phyloP scores from a whole-genome alignment of 2,329 filamentous ascomycete genomes.

The Aureobasidium sp. region DNA sequence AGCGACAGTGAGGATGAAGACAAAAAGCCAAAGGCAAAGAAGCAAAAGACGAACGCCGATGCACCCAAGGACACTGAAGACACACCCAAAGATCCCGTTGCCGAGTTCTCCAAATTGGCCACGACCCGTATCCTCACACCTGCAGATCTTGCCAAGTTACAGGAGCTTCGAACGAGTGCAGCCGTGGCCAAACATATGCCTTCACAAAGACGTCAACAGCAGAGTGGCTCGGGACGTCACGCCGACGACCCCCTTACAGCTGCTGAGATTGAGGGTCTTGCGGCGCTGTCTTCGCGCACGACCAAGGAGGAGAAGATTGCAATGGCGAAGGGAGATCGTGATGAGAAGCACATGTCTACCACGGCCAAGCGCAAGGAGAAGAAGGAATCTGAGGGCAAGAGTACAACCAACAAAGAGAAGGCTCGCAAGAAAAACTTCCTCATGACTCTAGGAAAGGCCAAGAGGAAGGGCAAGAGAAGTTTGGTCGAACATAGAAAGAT shows the following conservation, averaged over 20 bases:
- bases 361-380: constrained; percentile 77
- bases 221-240: constrained; percentile 48
- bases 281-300: constrained; percentile 66
- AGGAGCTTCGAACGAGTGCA: constrained; percentile 72
- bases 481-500: constrained; percentile 77
- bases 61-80: constrained; percentile 24
- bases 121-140: constrained; percentile 91
- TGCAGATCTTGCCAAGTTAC: constrained; percentile 89
- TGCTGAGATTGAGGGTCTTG: constrained; percentile 82
- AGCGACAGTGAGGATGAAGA: constrained; percentile 65
- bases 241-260: constrained; percentile 84
- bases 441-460: constrained; percentile 96
- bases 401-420: constrained; percentile 96
- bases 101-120: constrained; percentile 60
- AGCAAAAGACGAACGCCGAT: constrained; percentile 47
- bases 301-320: constrained; percentile 88
- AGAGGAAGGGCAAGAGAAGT: constrained; percentile 91
- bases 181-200: constrained; percentile 57
- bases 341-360: constrained; percentile 65
- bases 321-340: constrained; percentile 74
- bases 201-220: constrained; percentile 34
- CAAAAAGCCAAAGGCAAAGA: constrained; percentile 54
- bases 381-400: constrained; percentile 86
- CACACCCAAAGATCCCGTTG: constrained; percentile 25
- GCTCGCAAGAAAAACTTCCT: constrained; percentile 95